A percentile compares a stretch with the other conserved stretches of the same genome.
Conservation (phyloP, 2,329 filamentous ascomycete genomes). For the Alternaria hordeiaustralica region DNA sequence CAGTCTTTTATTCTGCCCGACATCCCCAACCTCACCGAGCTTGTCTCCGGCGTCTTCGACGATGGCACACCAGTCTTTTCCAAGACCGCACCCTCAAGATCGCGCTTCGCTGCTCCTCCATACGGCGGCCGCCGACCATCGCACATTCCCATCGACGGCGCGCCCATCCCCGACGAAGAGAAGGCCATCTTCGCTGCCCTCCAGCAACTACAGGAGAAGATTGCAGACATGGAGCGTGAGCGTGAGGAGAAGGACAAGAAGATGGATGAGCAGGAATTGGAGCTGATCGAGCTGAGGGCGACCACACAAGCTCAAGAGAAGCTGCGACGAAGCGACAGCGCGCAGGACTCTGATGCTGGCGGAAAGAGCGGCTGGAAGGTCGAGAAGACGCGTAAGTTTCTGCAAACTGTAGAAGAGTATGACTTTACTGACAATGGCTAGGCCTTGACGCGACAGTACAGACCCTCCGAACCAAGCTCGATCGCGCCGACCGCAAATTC, state of each 20-base stretch:
- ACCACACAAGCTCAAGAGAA: slow-evolving; percentile 53
- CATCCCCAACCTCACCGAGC: slow-evolving; percentile 66
- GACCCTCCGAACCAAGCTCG: slow-evolving; percentile 66
- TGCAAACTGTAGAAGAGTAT: fast-evolving
- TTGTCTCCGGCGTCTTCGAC: slow-evolving; percentile 65
- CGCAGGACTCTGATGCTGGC: slow-evolving; percentile 55
- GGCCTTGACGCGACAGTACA: slow-evolving; percentile 67
- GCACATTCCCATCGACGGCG: slow-evolving; percentile 58
- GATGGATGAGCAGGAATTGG: slow-evolving; percentile 59
- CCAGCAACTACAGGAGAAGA: slow-evolving; percentile 64
- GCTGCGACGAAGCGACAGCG: slow-evolving; percentile 55
- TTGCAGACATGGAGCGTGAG: slow-evolving; percentile 62
- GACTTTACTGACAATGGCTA: slow-evolving; percentile 33
- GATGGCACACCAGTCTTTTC: slow-evolving; percentile 65
- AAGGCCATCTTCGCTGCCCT: slow-evolving; percentile 68
- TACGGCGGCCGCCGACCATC: slow-evolving; percentile 37
- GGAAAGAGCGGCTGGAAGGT: slow-evolving; percentile 47
- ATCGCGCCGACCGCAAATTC: slow-evolving; percentile 67
- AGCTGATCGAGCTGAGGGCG: slow-evolving; percentile 59
- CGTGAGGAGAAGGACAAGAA: slow-evolving; percentile 59
- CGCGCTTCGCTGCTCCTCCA: slow-evolving; percentile 61
- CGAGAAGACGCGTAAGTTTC: slow-evolving; percentile 64
- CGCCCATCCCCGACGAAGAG: slow-evolving; percentile 67
- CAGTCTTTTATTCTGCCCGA: slow-evolving; percentile 69
- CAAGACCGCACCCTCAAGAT: slow-evolving; percentile 57